Evolutionary conservation across 1,284 basidiomycete species (phyloP).

Genomic region (Trametes polyzona): DNA sequence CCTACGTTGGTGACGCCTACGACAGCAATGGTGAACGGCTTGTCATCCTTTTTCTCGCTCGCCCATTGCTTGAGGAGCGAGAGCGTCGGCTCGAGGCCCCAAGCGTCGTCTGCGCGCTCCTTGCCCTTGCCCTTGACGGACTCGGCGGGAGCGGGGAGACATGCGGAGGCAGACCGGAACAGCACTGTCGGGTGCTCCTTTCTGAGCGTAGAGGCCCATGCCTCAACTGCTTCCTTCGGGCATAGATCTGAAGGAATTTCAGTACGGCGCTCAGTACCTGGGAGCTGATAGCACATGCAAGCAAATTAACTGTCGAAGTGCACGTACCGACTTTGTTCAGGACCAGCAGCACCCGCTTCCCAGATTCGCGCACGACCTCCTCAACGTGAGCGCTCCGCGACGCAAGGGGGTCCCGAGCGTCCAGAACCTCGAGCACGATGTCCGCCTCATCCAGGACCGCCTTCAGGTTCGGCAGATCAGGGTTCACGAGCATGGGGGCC

Average conservation of each 20-base stretch:
- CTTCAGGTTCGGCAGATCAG: constrained; percentile 67
- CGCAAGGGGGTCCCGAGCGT: constrained; percentile 82
- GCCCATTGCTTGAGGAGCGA: constrained; percentile 50
- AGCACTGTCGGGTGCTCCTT: constrained; percentile 73
- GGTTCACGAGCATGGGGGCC: constrained; percentile 66
- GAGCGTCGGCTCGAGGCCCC: constrained; percentile 58
- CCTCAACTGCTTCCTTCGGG: constrained; percentile 78
- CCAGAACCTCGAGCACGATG: constrained; percentile 83
- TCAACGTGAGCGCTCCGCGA: constrained; percentile 72
- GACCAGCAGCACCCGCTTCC: constrained; percentile 67
- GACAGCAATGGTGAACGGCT: constrained; percentile 67
- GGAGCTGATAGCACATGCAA: too few relatives aligned
- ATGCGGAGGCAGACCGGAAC: constrained; percentile 81
- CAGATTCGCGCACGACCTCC: constrained; percentile 47
- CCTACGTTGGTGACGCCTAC: constrained; percentile 78
- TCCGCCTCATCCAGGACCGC: constrained; percentile 85
- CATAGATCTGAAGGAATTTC: constrained; percentile 83
- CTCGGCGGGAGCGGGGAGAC: constrained; percentile 47
- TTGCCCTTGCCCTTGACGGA: constrained; percentile 40
- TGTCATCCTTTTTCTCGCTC: constrained; percentile 47
- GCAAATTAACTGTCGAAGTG: background rate
- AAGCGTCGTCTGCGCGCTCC: constrained; percentile 52
- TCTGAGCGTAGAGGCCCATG: constrained; percentile 79
- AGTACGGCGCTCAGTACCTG: too few relatives aligned
- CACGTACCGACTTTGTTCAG: constrained; percentile 87